Percentiles rank a stretch among this genome's conserved stretches.
These are phyloP conservation scores for Mariannaea elegans DNA, from an alignment of 2,329 filamentous ascomycete genomes.

Conservation along the genomic window DNA sequence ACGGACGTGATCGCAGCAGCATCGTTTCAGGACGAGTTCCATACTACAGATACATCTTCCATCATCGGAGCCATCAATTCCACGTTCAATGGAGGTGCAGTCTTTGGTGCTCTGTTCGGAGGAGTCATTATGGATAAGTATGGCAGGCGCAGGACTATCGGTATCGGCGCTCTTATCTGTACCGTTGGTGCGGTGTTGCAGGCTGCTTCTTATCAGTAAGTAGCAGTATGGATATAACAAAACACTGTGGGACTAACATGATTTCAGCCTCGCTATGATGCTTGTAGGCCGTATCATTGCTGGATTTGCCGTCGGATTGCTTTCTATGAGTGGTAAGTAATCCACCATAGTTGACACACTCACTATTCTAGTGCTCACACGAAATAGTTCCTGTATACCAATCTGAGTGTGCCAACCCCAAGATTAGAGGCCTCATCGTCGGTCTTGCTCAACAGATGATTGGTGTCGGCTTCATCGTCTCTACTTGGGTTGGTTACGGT, in stretches of 20 bases:
- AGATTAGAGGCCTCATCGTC: constrained; percentile 53
- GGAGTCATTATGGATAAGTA: constrained; percentile 62
- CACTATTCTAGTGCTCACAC: constrained; percentile 53
- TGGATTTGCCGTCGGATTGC: constrained; percentile 36
- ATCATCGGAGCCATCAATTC: constrained; percentile 68
- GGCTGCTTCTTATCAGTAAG: constrained; percentile 51
- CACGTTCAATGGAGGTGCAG: constrained; percentile 54
- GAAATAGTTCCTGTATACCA: constrained; percentile 45
- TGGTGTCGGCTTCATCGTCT: constrained; percentile 62
- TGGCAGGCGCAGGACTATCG: constrained; percentile 62
- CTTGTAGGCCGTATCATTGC: constrained; percentile 37
- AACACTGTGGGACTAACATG: constrained; percentile 56
- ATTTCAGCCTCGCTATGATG: constrained; percentile 39
- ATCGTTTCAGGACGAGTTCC: constrained; percentile 62
- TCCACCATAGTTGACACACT: too few relatives aligned
- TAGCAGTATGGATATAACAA: constrained; percentile 49
- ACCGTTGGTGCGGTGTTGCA: constrained; percentile 64
- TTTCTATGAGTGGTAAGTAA: constrained; percentile 52
- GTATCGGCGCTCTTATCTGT: constrained; percentile 61
- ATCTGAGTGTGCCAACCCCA: constrained; percentile 36
- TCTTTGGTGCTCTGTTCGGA: constrained; percentile 36
- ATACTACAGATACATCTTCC: constrained; percentile 52
- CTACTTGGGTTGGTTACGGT: constrained; percentile 51
- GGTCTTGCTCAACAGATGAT: constrained; percentile 65
- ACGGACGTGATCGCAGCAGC: constrained; percentile 63